Evolutionary conservation across 2,329 filamentous ascomycete species (phyloP).

Genomic region (Fusarium sp.): DNA sequence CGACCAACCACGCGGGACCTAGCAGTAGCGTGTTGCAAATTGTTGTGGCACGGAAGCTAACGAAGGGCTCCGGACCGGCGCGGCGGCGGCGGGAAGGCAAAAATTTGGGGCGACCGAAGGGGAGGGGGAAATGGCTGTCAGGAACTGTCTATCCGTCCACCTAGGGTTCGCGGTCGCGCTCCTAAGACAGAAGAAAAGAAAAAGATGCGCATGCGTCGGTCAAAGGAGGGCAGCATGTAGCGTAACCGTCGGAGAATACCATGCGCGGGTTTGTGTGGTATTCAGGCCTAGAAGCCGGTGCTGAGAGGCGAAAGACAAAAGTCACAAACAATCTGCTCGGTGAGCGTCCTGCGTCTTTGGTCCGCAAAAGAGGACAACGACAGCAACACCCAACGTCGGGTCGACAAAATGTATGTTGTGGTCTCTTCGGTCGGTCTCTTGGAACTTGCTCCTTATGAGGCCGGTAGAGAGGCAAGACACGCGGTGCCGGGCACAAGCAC

Average conservation of each 20-base stretch:
- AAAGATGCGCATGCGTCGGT: slow-evolving; percentile 37
- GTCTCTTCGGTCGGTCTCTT: slow-evolving; percentile 33
- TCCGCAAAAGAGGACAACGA: slow-evolving; percentile 25
- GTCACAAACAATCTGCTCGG: slow-evolving; percentile 21
- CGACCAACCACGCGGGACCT: slow-evolving; percentile 45
- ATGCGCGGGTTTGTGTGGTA: slow-evolving; percentile 35
- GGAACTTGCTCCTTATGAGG: slow-evolving; percentile 48
- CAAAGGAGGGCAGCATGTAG: slow-evolving; percentile 35
- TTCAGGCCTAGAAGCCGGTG: slow-evolving; percentile 30
- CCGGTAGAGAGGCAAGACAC: slow-evolving; percentile 46
- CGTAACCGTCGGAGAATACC: slow-evolving; percentile 34
- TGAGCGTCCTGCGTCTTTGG: slow-evolving; percentile 34
- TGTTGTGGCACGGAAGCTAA: slow-evolving; percentile 45
- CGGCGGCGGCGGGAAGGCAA: slow-evolving; percentile 41
- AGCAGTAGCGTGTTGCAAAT: slow-evolving; percentile 37
- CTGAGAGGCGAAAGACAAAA: slow-evolving; percentile 25
- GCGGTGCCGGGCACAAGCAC: slow-evolving; percentile 42
- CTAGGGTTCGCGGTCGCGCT: slow-evolving; percentile 33
- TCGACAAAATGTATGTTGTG: slow-evolving; percentile 36
- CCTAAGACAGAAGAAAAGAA: slow-evolving; percentile 44
- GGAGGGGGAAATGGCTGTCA: slow-evolving; percentile 16
- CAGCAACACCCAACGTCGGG: slow-evolving; percentile 30
- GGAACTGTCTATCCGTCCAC: slow-evolving; percentile 20
- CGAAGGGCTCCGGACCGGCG: slow-evolving; percentile 38
- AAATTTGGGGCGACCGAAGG: slow-evolving; percentile 34